Evolutionary conservation across 1,284 basidiomycete genomes (phyloP).

Genomic region (Ganoderma lingzhi): DNA sequence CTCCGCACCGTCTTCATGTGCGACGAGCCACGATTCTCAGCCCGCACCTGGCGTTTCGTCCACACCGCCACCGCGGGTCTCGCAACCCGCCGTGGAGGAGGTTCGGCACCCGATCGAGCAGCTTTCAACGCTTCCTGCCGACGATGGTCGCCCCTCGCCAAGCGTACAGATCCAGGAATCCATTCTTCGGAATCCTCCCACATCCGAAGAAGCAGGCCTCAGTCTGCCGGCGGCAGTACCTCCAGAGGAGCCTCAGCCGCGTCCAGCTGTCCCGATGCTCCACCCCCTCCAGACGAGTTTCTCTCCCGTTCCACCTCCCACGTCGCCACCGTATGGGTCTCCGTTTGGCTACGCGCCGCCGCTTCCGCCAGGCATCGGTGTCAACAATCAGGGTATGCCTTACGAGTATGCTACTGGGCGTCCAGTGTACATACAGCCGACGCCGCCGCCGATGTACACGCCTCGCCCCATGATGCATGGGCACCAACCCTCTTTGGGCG

Average conservation of each 20-base stretch:
- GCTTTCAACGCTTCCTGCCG: conserved; percentile 32
- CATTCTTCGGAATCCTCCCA: conserved; percentile 48
- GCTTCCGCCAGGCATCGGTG: conserved; percentile 77
- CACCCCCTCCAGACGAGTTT: conserved; percentile 68
- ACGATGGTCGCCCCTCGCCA: conserved; percentile 34
- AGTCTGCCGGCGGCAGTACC: conserved; percentile 23
- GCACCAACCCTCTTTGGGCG: conserved; percentile 49
- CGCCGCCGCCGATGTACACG: conserved; percentile 65
- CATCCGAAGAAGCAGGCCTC: conserved; percentile 25
- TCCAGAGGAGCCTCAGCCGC: conserved; percentile 34
- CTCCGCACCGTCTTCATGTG: conserved; percentile 10
- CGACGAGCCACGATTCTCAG: neutral
- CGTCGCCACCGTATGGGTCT: conserved; percentile 67
- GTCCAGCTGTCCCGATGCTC: conserved; percentile 51
- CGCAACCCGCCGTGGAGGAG: conserved; percentile 12
- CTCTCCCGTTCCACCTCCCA: conserved; percentile 55
- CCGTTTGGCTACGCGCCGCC: conserved; percentile 67
- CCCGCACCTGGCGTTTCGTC: neutral
- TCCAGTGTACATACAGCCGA: conserved; percentile 72
- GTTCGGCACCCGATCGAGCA: conserved; percentile 50
- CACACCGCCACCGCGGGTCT: conserved; percentile 2
- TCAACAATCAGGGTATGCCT: conserved; percentile 77
- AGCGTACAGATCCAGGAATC: conserved; percentile 47
- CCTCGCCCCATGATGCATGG: conserved; percentile 68
- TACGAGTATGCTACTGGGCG: conserved; percentile 83